These are phyloP conservation scores for Huntiella savannae DNA, from an alignment of 2,329 filamentous ascomycete species.

Conservation along the genomic window DNA sequence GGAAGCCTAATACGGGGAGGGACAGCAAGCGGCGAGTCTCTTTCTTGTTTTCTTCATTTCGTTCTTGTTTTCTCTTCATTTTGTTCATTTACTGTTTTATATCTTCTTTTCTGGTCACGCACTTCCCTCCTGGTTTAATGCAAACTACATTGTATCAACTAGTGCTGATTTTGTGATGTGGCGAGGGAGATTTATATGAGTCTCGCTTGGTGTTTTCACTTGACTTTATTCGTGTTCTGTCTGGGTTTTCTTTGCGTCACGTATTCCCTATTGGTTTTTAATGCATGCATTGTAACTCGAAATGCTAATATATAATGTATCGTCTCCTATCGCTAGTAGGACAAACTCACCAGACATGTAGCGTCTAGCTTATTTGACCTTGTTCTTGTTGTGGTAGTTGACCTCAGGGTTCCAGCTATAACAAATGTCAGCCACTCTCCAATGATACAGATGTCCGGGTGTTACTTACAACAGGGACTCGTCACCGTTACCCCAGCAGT, in stretches of 20 bases:
- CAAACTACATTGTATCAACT: no score
- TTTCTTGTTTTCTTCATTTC: not conserved
- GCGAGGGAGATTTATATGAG: no score
- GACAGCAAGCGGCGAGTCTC: not conserved
- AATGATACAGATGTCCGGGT: not conserved
- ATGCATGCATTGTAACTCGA: no score
- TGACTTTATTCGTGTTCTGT: no score
- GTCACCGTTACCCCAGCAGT: slow-evolving; percentile 83
- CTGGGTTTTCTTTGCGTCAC: no score
- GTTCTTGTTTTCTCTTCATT: not conserved
- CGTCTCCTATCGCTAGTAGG: not conserved
- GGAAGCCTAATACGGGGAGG: not conserved
- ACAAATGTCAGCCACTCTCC: not conserved
- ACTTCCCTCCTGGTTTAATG: no score
- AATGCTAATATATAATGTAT: not conserved
- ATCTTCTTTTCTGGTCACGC: not conserved
- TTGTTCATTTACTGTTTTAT: not conserved
- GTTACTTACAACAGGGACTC: slow-evolving; percentile 56
- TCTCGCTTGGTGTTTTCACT: no score
- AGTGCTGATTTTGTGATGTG: no score
- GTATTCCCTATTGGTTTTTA: no score
- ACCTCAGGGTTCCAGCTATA: slow-evolving; percentile 78
- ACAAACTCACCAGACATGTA: not conserved
- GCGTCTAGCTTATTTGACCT: slow-evolving; percentile 21
- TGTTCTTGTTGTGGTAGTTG: slow-evolving; percentile 96